Percentiles rank a stretch among this genome's conserved stretches.
phyloP scores from a whole-genome alignment of 2,329 filamentous ascomycete species.

The Arthroderma sp. region DNA sequence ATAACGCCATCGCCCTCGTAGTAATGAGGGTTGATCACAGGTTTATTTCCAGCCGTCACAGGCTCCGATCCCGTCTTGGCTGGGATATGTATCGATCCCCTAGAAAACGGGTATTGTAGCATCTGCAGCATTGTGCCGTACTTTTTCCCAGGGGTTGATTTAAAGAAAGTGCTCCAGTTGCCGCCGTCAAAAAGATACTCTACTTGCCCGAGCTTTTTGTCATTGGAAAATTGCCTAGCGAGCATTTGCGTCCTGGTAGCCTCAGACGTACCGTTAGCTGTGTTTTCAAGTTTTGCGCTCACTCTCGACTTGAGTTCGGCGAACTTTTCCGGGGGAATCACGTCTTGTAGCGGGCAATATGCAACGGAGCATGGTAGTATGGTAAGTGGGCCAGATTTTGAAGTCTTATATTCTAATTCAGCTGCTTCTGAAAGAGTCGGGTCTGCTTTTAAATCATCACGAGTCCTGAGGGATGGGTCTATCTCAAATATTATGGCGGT shows the following conservation, averaged over 20 bases:
- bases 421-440: too few relatives aligned
- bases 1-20: constrained; percentile 33
- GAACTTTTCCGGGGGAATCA: too few relatives aligned
- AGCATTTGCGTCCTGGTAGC: not conserved
- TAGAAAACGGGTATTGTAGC: constrained; percentile 40
- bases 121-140: constrained; percentile 39
- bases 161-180: not conserved
- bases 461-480: too few relatives aligned
- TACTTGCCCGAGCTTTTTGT: not conserved
- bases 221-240: not conserved
- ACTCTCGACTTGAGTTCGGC: too few relatives aligned
- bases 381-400: too few relatives aligned
- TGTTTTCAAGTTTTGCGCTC: too few relatives aligned
- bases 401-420: too few relatives aligned
- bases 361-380: too few relatives aligned
- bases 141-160: constrained; percentile 21
- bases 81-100: constrained; percentile 36
- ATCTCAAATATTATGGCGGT: too few relatives aligned
- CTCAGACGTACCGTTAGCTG: too few relatives aligned
- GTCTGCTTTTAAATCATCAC: too few relatives aligned
- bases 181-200: not conserved
- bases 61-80: constrained; percentile 6
- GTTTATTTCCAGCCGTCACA: constrained; percentile 16
- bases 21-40: constrained; percentile 32
- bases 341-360: too few relatives aligned